Evolutionary conservation across 768 basidiomycete genomes (phyloP), one percentile per base, ranked within the genome.

Genomic region (Boletus reticulatus): DNA sequence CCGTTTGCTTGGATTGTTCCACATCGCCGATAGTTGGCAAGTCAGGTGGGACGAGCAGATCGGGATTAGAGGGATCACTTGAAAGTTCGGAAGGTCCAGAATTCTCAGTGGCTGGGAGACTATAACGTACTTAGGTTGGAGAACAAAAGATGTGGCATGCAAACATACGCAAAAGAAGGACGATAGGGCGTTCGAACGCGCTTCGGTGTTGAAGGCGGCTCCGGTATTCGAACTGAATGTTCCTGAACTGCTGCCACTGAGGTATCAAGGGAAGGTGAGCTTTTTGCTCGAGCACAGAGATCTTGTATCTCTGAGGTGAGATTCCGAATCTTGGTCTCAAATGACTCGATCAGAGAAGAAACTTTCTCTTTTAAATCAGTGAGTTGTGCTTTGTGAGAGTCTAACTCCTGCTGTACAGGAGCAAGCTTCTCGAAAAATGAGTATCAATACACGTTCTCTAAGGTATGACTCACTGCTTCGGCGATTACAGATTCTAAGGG

Each of bases 381-480:
- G 20, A 83, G 62, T 61, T 84, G 80, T 34, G 73, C 64, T 64
- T 76, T 78, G 48, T 84, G 72, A 4, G 72, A 67, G 52, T 78
- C 71, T 20, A 83, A 63, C 61, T 82, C 82, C 48, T 77, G 75
- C 50, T 80, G 75, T 14, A 87, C 63, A 17, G 85, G 83, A 37
- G 73, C 76, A 52, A 83, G 60, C 83, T 84, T 47, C 36, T 56
- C 51, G 56, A 31, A 13, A 36, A 13, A 36, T 67, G 50, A 55
- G 58, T 52, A 43, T 16, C 16, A 20, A 37, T 36, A 34, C 17
- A 6, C 5, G 17, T 27, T 27, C n/a, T 38, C 46, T 0, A 20
- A 16, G 1, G 31, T 16, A 31, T 44, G 27, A 69, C 69, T 71
- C 50, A 71, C 69, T 39, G 71, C 71, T 48, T 71, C 60, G 12